phyloP scores from a whole-genome alignment of 2,329 filamentous ascomycete genomes.

The Leptographium wingfieldii region DNA sequence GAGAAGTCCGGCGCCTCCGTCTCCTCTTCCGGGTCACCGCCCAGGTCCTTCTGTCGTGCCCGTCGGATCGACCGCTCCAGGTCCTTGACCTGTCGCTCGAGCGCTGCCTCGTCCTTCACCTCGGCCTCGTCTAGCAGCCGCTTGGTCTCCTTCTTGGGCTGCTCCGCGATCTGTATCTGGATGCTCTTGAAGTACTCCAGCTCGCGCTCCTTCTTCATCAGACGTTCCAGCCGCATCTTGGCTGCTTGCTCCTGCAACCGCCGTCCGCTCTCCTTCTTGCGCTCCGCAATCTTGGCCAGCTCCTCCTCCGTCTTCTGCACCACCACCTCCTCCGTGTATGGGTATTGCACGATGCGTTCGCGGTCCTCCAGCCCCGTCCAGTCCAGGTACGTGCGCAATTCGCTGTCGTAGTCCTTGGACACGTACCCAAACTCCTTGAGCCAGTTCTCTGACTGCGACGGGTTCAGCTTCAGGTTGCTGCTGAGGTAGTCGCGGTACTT shows the following conservation, averaged over 20 bases:
- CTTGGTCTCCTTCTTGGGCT: constrained; percentile 84
- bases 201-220: constrained; percentile 92
- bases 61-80: constrained; percentile 83
- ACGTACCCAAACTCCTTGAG: constrained; percentile 84
- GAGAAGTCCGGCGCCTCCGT: constrained; percentile 80
- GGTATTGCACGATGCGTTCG: constrained; percentile 81
- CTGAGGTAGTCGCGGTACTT: constrained; percentile 62
- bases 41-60: constrained; percentile 85
- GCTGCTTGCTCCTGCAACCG: constrained; percentile 90
- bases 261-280: constrained; percentile 86
- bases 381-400: constrained; percentile 66
- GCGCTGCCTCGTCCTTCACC: constrained; percentile 75
- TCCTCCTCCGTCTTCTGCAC: constrained; percentile 92
- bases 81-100: constrained; percentile 77
- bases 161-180: constrained; percentile 55
- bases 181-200: constrained; percentile 86
- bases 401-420: constrained; percentile 68
- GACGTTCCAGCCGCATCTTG: constrained; percentile 90
- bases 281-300: constrained; percentile 76
- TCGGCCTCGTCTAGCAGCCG: constrained; percentile 81
- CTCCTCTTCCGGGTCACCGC: constrained; percentile 49
- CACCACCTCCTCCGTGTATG: constrained; percentile 81
- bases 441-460: constrained; percentile 77
- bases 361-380: constrained; percentile 88
- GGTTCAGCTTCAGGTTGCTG: constrained; percentile 75